phyloP scores from a whole-genome alignment of 2,329 filamentous ascomycete species.

The Xylariaceae sp. region DNA sequence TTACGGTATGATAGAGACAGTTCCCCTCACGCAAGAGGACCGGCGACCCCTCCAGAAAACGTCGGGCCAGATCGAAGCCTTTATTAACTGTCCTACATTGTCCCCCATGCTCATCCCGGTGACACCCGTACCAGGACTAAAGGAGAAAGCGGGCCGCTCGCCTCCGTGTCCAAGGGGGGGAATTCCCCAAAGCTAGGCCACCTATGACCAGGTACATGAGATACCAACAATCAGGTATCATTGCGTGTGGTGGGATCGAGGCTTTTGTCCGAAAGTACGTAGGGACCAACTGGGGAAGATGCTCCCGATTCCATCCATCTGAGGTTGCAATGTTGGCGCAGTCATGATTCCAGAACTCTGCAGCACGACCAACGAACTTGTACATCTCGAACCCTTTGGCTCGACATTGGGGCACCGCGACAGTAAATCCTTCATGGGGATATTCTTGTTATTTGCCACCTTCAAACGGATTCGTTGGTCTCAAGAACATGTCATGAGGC shows the following conservation, averaged over 20 bases:
- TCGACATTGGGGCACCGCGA: too few relatives aligned
- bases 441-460: neutral
- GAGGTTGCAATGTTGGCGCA: too few relatives aligned
- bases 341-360: too few relatives aligned
- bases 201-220: neutral
- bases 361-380: too few relatives aligned
- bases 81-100: conserved; percentile 2
- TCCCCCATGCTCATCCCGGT: conserved; percentile 11
- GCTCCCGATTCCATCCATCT: too few relatives aligned
- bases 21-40: neutral
- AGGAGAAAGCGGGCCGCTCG: conserved; percentile 16
- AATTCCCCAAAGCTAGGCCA: conserved; percentile 1
- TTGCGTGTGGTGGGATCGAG: neutral
- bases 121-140: conserved; percentile 8
- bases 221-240: neutral
- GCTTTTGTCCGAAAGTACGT: neutral
- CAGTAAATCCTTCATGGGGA: too few relatives aligned
- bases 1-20: neutral
- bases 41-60: neutral
- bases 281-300: too few relatives aligned
- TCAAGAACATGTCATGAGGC: neutral
- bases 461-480: neutral
- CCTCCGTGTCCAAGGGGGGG: conserved; percentile 12
- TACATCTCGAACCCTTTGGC: too few relatives aligned
- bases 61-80: neutral